Evolutionary conservation across 78 protist species (phyloP).

Genomic region (Pelomyxa schiedti): DNA sequence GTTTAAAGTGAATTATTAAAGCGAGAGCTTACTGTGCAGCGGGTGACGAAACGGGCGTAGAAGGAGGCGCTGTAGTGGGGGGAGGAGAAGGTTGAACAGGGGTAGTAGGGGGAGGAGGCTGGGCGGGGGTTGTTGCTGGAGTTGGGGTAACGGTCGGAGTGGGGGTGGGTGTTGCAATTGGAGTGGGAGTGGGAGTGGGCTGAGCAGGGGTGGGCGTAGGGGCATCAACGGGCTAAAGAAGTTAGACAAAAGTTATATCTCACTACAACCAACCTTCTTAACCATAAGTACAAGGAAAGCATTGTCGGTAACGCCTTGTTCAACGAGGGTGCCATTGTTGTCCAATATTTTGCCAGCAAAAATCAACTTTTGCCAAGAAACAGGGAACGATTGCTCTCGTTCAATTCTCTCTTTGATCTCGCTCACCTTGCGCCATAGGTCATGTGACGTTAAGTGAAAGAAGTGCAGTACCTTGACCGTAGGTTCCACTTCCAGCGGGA

Average conservation of each 20-base stretch:
- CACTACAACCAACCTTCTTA: constrained; percentile 6
- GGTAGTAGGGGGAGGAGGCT: constrained; percentile 3
- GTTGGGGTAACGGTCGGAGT: constrained; percentile 1
- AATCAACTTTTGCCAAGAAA: constrained; percentile 61
- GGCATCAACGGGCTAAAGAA: background rate
- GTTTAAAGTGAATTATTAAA: constrained; percentile 8
- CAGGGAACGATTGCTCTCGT: too few species aligned
- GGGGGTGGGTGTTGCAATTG: constrained; percentile 10
- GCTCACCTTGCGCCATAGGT: constrained; percentile 10
- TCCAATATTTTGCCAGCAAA: constrained; percentile 52
- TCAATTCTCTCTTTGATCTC: constrained; percentile 24
- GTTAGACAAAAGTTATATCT: background rate
- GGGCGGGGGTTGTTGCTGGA: constrained; percentile 9
- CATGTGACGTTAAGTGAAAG: background rate
- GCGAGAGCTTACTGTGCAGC: constrained; percentile 26
- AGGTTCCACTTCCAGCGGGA: background rate
- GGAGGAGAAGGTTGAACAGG: constrained; percentile 13
- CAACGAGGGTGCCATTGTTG: constrained; percentile 14
- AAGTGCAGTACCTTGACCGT: constrained; percentile 2
- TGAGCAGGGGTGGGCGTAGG: background rate
- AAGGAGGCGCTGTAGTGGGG: constrained; percentile 31
- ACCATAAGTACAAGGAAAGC: constrained; percentile 62
- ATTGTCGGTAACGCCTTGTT: constrained; percentile 21
- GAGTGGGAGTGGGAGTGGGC: constrained; percentile 16
- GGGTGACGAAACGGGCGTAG: constrained; percentile 22